Percentiles rank a stretch among this genome's conserved stretches.
Evolutionary conservation across 345 rosid species (phyloP).

Genomic region (Hibiscus syriacus): DNA sequence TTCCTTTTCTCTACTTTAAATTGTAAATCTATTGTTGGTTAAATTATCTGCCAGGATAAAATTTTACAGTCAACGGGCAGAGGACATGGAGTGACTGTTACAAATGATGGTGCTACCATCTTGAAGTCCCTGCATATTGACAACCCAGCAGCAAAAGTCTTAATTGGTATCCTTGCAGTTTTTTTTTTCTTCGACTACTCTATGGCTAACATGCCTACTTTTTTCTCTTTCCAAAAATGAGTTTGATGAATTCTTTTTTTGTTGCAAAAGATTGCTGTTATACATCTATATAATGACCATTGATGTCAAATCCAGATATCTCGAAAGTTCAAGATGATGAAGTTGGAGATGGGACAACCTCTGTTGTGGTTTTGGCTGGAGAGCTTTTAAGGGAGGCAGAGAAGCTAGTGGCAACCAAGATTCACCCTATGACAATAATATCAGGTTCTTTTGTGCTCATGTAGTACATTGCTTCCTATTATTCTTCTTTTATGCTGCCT

Average conservation of each 20-base stretch:
- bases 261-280: not conserved
- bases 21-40: conserved; percentile 12
- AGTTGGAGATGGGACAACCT: conserved; percentile 99
- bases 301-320: conserved; percentile 39
- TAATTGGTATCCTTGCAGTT: conserved; percentile 60
- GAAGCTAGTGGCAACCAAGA: conserved; percentile 79
- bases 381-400: conserved; percentile 95
- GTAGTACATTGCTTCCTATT: not conserved
- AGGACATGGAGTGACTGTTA: conserved; percentile 72
- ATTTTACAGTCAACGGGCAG: conserved; percentile 96
- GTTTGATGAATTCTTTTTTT: not conserved
- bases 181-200: not conserved
- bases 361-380: conserved; percentile 97
- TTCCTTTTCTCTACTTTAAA: not conserved
- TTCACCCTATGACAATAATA: conserved; percentile 96
- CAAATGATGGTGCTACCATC: conserved; percentile 97
- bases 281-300: conserved; percentile 8
- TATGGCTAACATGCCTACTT: not conserved
- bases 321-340: conserved; percentile 99
- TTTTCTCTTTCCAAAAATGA: not conserved
- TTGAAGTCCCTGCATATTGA: conserved; percentile 90
- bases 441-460: conserved; percentile 39
- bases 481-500: not conserved
- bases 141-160: conserved; percentile 96
- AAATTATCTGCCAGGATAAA: conserved; percentile 51